These are phyloP conservation scores for Euphorbia schlechtendalii DNA, from an alignment of 441 rosid species.

Conservation along the genomic window DNA sequence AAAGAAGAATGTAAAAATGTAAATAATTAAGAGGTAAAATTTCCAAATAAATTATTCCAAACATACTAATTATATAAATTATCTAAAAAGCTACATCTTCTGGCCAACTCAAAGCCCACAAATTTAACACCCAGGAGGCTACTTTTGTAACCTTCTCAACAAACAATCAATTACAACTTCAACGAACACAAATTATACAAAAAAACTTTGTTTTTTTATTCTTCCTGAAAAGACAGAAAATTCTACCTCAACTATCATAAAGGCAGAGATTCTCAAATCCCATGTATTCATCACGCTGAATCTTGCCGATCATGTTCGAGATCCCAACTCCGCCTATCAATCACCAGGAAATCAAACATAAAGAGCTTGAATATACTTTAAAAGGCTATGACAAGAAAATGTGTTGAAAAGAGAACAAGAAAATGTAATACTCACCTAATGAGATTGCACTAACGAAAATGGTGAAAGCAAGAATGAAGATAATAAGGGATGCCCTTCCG, in stretches of 20 bases:
- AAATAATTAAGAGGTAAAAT: too few species aligned
- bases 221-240: background rate
- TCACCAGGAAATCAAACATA: too few species aligned
- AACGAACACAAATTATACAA: background rate
- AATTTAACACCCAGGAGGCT: too few species aligned
- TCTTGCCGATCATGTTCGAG: constrained; percentile 36
- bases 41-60: too few species aligned
- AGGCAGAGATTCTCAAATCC: constrained; percentile 54
- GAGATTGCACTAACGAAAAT: constrained; percentile 57
- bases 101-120: too few species aligned
- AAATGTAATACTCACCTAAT: constrained; percentile 35
- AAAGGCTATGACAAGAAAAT: too few species aligned
- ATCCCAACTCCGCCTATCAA: constrained; percentile 57
- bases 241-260: constrained; percentile 26
- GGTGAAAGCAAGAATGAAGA: constrained; percentile 56
- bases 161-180: background rate
- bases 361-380: too few species aligned
- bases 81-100: too few species aligned
- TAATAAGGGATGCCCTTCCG: constrained; percentile 61
- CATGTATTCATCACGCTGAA: constrained; percentile 39
- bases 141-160: background rate
- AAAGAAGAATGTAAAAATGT: too few species aligned
- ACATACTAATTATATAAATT: too few species aligned
- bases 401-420: background rate
- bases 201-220: background rate